phyloP scores from a whole-genome alignment of 1,284 basidiomycete species.

The Uromyces viciae-fabae region DNA sequence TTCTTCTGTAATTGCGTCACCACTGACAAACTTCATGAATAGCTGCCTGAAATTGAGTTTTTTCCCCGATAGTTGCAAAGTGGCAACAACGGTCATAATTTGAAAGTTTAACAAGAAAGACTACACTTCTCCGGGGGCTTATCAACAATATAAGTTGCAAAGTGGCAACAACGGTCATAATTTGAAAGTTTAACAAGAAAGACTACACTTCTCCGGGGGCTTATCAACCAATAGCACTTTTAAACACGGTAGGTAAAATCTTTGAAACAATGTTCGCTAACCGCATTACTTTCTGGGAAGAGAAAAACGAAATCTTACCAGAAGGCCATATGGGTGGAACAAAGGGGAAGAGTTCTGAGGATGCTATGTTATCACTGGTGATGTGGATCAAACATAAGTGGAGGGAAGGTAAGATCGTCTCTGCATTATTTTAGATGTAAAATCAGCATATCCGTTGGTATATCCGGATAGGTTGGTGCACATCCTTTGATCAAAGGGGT shows the following conservation, averaged over 20 bases:
- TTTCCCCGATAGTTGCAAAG: neutral
- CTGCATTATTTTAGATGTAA: neutral
- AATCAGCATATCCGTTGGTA: constrained; percentile 11
- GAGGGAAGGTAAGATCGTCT: constrained; percentile 14
- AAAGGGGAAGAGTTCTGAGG: neutral
- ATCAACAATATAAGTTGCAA: too few species aligned
- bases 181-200: neutral
- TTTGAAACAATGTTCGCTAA: constrained; percentile 9
- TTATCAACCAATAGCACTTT: constrained; percentile 13
- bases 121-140: constrained; percentile 4
- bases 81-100: neutral
- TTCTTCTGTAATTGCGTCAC: neutral
- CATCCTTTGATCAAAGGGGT: neutral
- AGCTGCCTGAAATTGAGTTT: neutral
- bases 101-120: neutral
- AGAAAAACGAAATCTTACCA: neutral
- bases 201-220: constrained; percentile 13
- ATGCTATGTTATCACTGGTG: neutral
- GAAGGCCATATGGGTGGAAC: constrained; percentile 23
- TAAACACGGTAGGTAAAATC: neutral
- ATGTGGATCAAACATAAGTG: constrained; percentile 24
- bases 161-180: neutral
- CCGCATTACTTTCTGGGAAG: constrained; percentile 7
- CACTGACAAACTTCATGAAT: constrained; percentile 1
- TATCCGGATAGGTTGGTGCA: neutral